Evolutionary conservation across 1,284 basidiomycete species (phyloP), one percentile per base, ranked within the genome.

Genomic region (Hemileia vastatrix): DNA sequence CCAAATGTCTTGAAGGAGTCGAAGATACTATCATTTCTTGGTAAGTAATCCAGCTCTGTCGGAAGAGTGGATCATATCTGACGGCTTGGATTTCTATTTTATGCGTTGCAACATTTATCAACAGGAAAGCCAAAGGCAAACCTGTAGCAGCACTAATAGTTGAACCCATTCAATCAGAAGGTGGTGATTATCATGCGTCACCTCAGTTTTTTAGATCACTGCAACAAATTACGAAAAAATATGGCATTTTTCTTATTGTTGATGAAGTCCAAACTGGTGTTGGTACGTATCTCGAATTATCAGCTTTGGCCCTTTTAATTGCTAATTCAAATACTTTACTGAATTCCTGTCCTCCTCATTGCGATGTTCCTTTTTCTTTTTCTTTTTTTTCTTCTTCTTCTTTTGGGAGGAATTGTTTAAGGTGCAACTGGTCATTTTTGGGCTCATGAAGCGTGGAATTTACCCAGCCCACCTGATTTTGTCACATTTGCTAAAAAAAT

Each of bases 361-460:
- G n/a, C n/a, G n/a, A n/a, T n/a, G n/a, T n/a, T n/a, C n/a, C n/a
- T n/a, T n/a, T n/a, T n/a, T n/a, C n/a, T n/a, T n/a, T n/a, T n/a
- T n/a, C n/a, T n/a, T n/a, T n/a, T n/a, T n/a, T n/a, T n/a, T n/a
- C n/a, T n/a, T n/a, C n/a, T n/a, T n/a, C n/a, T n/a, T n/a, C n/a
- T n/a, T n/a, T n/a, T n/a, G n/a, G n/a, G n/a, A n/a, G n/a, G n/a
- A n/a, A n/a, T n/a, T n/a, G 32, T 36, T 52, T 6, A 33, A 64
- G 73, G 75, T 24, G 81, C 81, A 0, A 82, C 81, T 0, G 81
- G 81, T 15, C 76, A 75, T 6, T 81, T 82, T 71, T 82, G 81
- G 81, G 81, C 81, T 0, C 79, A 81, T 71, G 80, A 81, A 64
- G 78, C 80, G 67, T 82, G 81, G 81, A 75, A 76, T 9, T 69